These are phyloP conservation scores for Ophiostoma sp. DNA, from an alignment of 2,329 filamentous ascomycete genomes.

Conservation along the genomic window DNA sequence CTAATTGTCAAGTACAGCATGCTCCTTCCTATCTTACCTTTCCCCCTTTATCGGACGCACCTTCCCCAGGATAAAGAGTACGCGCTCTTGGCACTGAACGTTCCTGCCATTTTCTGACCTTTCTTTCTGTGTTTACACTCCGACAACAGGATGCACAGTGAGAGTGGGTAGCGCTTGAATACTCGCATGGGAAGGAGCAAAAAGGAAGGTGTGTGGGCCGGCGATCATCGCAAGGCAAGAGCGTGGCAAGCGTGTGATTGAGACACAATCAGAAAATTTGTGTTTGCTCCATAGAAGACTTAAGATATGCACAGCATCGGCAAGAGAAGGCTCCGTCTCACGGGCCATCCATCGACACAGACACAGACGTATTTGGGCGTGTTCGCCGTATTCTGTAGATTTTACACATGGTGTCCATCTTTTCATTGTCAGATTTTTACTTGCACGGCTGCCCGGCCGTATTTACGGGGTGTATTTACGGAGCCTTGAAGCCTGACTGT, in stretches of 20 bases:
- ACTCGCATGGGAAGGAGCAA: neutral
- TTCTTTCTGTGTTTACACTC: neutral
- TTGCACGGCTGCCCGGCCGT: neutral
- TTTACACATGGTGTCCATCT: neutral
- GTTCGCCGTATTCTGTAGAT: neutral
- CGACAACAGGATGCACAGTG: neutral
- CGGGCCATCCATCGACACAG: neutral
- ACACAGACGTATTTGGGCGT: neutral
- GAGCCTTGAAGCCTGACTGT: neutral
- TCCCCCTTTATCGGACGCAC: slow-evolving; percentile 1
- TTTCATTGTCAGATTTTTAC: neutral
- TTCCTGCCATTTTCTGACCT: neutral
- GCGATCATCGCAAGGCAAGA: neutral
- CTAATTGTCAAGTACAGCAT: neutral
- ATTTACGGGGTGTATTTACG: neutral
- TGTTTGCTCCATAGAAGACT: neutral
- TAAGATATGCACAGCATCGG: neutral
- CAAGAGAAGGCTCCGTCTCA: neutral
- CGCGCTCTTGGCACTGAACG: neutral
- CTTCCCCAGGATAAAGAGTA: slow-evolving; percentile 4
- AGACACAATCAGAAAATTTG: neutral
- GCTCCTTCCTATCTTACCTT: neutral
- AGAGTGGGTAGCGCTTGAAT: neutral
- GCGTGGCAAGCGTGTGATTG: neutral
- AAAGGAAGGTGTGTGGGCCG: neutral